phyloP scores from a whole-genome alignment of 73 alveolate genomes.

The Effrenium voratum region DNA sequence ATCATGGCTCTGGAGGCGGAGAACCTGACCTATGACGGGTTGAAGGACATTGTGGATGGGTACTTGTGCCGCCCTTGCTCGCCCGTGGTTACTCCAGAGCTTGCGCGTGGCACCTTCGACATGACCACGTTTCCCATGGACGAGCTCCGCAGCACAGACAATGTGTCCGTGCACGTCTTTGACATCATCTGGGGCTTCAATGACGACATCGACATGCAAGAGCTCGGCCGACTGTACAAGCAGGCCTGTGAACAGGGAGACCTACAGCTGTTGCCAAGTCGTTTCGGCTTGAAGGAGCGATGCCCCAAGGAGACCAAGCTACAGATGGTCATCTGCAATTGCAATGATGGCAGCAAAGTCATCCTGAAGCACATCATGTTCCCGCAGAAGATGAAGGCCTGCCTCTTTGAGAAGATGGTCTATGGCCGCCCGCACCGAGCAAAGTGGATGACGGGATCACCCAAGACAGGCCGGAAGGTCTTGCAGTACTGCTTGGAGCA shows the following conservation, averaged over 20 bases:
- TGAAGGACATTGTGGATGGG: too few relatives aligned
- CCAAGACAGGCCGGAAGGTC: not conserved
- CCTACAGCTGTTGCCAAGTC: not conserved
- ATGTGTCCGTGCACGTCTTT: not conserved
- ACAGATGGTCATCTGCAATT: not conserved
- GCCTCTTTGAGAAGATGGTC: not conserved
- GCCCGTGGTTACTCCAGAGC: too few relatives aligned
- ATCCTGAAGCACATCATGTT: not conserved
- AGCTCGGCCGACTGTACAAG: not conserved
- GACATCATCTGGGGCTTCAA: not conserved
- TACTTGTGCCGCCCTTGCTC: too few relatives aligned
- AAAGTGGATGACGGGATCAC: not conserved
- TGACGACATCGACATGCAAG: not conserved
- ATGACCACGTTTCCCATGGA: not conserved
- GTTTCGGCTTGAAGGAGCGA: not conserved
- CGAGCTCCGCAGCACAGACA: not conserved
- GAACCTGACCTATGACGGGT: too few relatives aligned
- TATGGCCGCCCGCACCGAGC: not conserved
- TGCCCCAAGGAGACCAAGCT: not conserved
- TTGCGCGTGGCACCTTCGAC: too few relatives aligned
- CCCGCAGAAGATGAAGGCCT: not conserved
- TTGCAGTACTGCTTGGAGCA: not conserved
- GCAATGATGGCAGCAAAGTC: not conserved
- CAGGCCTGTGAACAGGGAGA: not conserved
- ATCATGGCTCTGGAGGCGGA: too few relatives aligned